Evolutionary conservation across 1,139 yeast genomes (phyloP).

Genomic region (Scheffersomyces cryptocercus): DNA sequence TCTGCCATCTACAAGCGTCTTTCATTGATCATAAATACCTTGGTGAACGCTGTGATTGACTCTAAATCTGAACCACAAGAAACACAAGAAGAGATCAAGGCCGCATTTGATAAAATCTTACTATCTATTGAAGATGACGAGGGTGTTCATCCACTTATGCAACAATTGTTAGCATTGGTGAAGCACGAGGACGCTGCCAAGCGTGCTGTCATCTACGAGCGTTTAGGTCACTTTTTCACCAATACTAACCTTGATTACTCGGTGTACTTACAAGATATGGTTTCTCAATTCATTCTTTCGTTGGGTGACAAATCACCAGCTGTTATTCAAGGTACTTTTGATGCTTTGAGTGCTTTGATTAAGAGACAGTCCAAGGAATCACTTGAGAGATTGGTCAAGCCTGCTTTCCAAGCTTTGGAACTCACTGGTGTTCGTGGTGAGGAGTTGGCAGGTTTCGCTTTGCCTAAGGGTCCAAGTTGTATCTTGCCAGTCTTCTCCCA

Average conservation of each 20-base stretch:
- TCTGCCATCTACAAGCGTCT: constrained; percentile 74
- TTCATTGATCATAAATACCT: constrained; percentile 67
- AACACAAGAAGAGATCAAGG: constrained; percentile 41
- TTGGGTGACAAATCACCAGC: constrained; percentile 69
- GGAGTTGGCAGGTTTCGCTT: constrained; percentile 72
- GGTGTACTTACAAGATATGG: constrained; percentile 73
- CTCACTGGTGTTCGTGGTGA: constrained; percentile 64
- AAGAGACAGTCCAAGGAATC: constrained; percentile 73
- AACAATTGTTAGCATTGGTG: constrained; percentile 72
- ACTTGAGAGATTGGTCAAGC: constrained; percentile 73
- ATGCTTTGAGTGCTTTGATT: constrained; percentile 64
- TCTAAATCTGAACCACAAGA: constrained; percentile 35
- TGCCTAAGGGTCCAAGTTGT: constrained; percentile 87
- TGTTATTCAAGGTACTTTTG: constrained; percentile 71
- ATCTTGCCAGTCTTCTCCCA: constrained; percentile 89
- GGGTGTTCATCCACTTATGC: constrained; percentile 83
- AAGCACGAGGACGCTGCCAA: constrained; percentile 73
- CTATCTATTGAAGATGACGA: constrained; percentile 75
- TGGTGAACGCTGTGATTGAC: constrained; percentile 61
- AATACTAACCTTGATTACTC: constrained; percentile 69
- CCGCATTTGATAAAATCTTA: constrained; percentile 67
- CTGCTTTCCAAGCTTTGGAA: constrained; percentile 73
- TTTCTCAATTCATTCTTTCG: constrained; percentile 66
- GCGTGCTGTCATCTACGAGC: constrained; percentile 67
- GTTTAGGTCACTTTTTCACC: constrained; percentile 71